These are phyloP conservation scores for Aureobasidium sp. DNA, from an alignment of 2,329 filamentous ascomycete species.

Conservation along the genomic window DNA sequence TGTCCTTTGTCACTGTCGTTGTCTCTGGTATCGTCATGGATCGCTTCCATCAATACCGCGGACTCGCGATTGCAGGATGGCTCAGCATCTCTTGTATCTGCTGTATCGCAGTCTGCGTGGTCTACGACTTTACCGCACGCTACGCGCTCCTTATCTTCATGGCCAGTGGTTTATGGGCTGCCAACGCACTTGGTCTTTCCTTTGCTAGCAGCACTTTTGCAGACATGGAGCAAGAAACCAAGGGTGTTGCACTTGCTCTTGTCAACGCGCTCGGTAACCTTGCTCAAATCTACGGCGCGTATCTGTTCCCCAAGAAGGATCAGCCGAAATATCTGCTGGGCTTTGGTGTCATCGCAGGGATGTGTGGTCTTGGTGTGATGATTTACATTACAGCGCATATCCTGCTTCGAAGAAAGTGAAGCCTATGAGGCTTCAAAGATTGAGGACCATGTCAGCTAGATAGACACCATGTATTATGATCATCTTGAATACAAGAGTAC, in stretches of 20 bases:
- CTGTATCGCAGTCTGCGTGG: too few relatives aligned
- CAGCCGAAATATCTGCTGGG: conserved; percentile 55
- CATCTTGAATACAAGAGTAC: not conserved
- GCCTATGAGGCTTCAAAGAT: not conserved
- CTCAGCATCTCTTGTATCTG: too few relatives aligned
- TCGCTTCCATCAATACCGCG: too few relatives aligned
- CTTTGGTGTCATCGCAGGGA: conserved; percentile 41
- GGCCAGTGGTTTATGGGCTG: too few relatives aligned
- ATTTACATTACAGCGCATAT: conserved; percentile 17
- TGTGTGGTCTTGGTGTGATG: conserved; percentile 8
- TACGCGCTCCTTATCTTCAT: too few relatives aligned
- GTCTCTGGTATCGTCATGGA: too few relatives aligned
- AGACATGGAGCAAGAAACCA: conserved; percentile 52
- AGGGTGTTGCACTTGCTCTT: conserved; percentile 59
- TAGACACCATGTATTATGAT: not conserved
- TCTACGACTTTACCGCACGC: too few relatives aligned
- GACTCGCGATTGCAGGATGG: too few relatives aligned
- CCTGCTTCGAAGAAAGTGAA: not conserved
- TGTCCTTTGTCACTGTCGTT: too few relatives aligned
- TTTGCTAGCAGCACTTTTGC: conserved; percentile 45
- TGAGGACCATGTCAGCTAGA: not conserved
- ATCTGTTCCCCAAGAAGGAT: conserved; percentile 57
- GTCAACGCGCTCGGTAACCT: conserved; percentile 62
- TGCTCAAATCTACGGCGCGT: conserved; percentile 61
- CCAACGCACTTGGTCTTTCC: conserved; percentile 24